A percentile compares a stretch with the other conserved stretches of the same genome.
Evolutionary conservation across 768 basidiomycete species (phyloP).

Genomic region (Suillus paluster): DNA sequence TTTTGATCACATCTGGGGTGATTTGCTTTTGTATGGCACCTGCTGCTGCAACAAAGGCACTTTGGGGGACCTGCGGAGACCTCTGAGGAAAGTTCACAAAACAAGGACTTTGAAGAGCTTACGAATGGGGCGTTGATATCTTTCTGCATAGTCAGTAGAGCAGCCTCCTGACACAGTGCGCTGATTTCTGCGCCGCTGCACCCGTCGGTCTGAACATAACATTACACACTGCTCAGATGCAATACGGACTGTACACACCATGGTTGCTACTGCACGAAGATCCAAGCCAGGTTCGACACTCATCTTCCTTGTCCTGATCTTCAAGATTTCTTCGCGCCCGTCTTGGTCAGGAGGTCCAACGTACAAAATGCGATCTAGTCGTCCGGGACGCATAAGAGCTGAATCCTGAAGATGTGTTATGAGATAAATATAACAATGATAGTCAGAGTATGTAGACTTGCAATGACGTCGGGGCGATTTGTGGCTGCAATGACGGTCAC

Average conservation of each 20-base stretch:
- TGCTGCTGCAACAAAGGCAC: slow-evolving; percentile 78
- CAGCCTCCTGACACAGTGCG: slow-evolving; percentile 95
- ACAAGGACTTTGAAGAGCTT: slow-evolving; percentile 29
- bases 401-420: slow-evolving; percentile 65
- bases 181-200: slow-evolving; percentile 96
- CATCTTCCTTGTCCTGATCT: slow-evolving; percentile 81
- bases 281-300: slow-evolving; percentile 74
- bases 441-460: slow-evolving; percentile 42
- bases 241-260: slow-evolving; percentile 52
- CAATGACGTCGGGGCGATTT: slow-evolving; percentile 92
- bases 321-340: slow-evolving; percentile 84
- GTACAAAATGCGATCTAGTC: slow-evolving; percentile 92
- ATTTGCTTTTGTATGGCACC: slow-evolving; percentile 77
- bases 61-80: slow-evolving; percentile 65
- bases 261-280: slow-evolving; percentile 62
- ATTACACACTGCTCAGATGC: background rate
- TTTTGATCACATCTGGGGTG: slow-evolving; percentile 75
- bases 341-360: slow-evolving; percentile 88
- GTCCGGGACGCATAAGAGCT: slow-evolving; percentile 92
- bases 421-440: background rate
- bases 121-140: slow-evolving; percentile 81
- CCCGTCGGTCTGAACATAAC: slow-evolving; percentile 73
- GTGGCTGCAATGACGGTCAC: slow-evolving; percentile 98
- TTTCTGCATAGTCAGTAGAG: slow-evolving; percentile 87
- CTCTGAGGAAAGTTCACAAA: background rate